Percentiles rank a stretch among this genome's conserved stretches.
phyloP scores from a whole-genome alignment of 768 basidiomycete genomes.

The Rhodocollybia butyracea region DNA sequence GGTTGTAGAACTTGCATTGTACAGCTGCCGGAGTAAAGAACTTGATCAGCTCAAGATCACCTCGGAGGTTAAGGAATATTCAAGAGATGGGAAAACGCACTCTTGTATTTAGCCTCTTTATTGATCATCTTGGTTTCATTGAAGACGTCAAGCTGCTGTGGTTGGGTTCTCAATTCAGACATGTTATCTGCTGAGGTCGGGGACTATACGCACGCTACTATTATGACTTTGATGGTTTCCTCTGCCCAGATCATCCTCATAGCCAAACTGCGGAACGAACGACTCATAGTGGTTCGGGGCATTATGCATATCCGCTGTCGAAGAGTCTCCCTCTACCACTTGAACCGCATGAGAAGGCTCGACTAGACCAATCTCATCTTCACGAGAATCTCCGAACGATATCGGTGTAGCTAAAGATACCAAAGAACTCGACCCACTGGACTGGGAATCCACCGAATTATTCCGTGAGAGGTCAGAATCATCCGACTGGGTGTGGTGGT shows the following conservation, averaged over 20 bases:
- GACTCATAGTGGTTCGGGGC: no score
- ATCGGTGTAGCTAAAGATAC: conserved; percentile 20
- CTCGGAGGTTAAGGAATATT: background rate
- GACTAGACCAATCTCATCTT: background rate
- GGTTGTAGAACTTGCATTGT: conserved; percentile 53
- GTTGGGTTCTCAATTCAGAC: background rate
- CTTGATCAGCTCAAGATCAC: background rate
- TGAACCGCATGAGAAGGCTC: no score
- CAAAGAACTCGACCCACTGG: background rate
- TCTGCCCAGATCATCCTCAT: no score
- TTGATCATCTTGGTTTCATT: conserved; percentile 28
- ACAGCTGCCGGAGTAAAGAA: conserved; percentile 54
- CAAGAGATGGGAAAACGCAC: conserved; percentile 21
- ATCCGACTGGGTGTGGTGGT: background rate
- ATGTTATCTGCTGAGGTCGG: background rate
- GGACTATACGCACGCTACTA: no score
- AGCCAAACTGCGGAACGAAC: no score
- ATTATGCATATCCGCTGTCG: no score
- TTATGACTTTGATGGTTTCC: no score
- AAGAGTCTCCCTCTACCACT: no score
- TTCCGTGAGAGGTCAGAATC: conserved; percentile 5
- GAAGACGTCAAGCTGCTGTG: background rate
- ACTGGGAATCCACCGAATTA: conserved; percentile 11
- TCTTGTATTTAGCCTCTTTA: no score
- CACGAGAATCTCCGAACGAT: background rate